Evolutionary conservation across 345 rosid genomes (phyloP), one percentile per base, ranked within the genome.

Genomic region (Mangifera indica): DNA sequence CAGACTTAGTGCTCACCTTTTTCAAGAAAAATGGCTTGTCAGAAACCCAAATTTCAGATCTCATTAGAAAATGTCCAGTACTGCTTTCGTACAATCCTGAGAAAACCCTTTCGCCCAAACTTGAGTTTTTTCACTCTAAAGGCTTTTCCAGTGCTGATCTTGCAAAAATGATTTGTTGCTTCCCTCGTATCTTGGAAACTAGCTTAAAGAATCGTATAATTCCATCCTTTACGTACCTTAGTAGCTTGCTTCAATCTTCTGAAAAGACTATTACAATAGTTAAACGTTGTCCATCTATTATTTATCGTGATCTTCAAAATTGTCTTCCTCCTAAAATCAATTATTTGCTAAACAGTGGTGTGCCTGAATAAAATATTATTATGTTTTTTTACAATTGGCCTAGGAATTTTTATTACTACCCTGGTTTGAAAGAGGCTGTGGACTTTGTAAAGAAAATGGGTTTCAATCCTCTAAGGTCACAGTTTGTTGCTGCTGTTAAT

Each of bases 401-500:
- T 29, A 29, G 1, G 32, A 29, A 1, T 29, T 3, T 29, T 29
- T 29, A 1, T 1, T 29, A 1, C 32, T 29, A 29, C 32, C 32
- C 32, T 3, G 2, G 32, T 29, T 29, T 29, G 32, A 46, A 53
- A 20, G 46, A 54, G 67, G 37, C 34, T 10, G 77, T 83, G 32
- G 67, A 73, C 21, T 54, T 60, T 45, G 82, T 78, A 8, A 76
- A 46, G 56, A 76, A 48, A 32, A 72, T 78, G 77, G 78, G 79
- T 20, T 21, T 77, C 24, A 13, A 72, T 57, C 85, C 85, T 34
- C 40, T 10, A 10, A 32, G 7, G 0, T 1, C 1, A 3, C 25
- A 7, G 12, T 84, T 83, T 37, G 58, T 81, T 51, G 0, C 5
- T 17, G 86, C 83, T 3, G 17, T 79, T 17, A 2, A 0, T 18